Base-by-base conservation (phyloP, 495 filamentous ascomycete genomes). In the Talaromyces ruber region DNA sequence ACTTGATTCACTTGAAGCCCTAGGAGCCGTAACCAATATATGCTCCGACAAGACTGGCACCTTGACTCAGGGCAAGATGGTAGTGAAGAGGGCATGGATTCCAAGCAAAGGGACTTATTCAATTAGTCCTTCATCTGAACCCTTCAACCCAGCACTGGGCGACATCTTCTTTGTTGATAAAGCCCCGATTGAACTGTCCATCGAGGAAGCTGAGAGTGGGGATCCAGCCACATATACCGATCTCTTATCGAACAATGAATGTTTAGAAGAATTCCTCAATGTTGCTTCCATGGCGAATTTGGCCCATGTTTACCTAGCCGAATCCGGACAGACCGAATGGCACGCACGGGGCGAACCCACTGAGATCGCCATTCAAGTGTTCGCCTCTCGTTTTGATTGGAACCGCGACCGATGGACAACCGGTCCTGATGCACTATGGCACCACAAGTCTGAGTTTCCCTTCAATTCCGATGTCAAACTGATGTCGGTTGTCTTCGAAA, bases 31-130 rank as follows among this genome's bases (percentile, higher is more conserved):
- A n/a, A 87, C 85, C 25, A 82, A 88, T 64, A 88, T 90, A 58
- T 89, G 87, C 68, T 88, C 86, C 1, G 87, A 89, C 65, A 90
- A 89, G 68, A 90, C 87, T 18, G 86, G 87, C 16, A 89, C 87
- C 12, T 70, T 90, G 28, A 88, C 88, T 1, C 84, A 86, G 67
- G 83, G 83, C 65, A 34, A 69, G 72, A 91, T 91, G 87, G 84
- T 90, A 25, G 82, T 88, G 12, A 79, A 84, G 55, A 89, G 87
- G 66, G 86, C 82, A 9, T 92, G 88, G 88, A 76, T 91, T 37
- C 88, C 87, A 0, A 75, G 73, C 51, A 60, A 45, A 43, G 84
- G 84, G 6, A 84, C 81, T 1, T 84, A 82, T 62, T 76, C 77
- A n/a, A 71, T 86, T 9, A 74, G 72, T 22, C 67, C 74, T 22